phyloP scores from a whole-genome alignment of 306 rosid species.

The Luffa aegyptiaca region DNA sequence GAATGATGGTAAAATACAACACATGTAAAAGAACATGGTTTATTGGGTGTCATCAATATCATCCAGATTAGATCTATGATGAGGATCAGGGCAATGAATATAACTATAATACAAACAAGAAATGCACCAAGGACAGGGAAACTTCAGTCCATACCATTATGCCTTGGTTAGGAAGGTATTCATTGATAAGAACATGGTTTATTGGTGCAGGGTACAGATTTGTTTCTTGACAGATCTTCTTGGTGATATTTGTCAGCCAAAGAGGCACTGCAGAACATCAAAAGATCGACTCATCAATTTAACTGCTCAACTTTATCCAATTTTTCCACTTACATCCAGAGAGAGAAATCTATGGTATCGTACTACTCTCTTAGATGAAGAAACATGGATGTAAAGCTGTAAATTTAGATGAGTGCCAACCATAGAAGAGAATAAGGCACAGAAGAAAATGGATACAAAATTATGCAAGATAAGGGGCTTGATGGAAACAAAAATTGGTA shows the following conservation, averaged over 20 bases:
- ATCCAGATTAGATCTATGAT: not conserved
- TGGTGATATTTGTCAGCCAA: slow-evolving; percentile 64
- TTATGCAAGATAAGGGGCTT: not conserved
- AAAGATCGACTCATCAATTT: not conserved
- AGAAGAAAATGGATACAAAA: not conserved
- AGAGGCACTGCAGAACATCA: slow-evolving; percentile 47
- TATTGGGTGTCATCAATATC: not conserved
- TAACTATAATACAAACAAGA: not conserved
- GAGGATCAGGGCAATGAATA: not conserved
- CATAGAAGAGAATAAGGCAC: not conserved
- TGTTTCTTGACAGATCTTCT: slow-evolving; percentile 47
- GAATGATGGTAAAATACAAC: not conserved
- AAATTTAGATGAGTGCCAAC: not conserved
- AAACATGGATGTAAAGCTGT: not conserved
- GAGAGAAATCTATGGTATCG: not conserved
- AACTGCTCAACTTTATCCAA: not conserved
- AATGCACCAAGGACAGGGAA: not conserved
- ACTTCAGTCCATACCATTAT: slow-evolving; percentile 51
- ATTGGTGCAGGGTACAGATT: slow-evolving; percentile 59
- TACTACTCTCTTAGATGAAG: not conserved
- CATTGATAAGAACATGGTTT: slow-evolving; percentile 88
- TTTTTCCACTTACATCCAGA: not conserved
- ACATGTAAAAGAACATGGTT: not conserved
- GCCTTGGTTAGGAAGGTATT: slow-evolving; percentile 81
- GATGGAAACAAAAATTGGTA: not conserved